Evolutionary conservation across 1,284 basidiomycete species (phyloP).

Genomic region (Puccinia coronata): DNA sequence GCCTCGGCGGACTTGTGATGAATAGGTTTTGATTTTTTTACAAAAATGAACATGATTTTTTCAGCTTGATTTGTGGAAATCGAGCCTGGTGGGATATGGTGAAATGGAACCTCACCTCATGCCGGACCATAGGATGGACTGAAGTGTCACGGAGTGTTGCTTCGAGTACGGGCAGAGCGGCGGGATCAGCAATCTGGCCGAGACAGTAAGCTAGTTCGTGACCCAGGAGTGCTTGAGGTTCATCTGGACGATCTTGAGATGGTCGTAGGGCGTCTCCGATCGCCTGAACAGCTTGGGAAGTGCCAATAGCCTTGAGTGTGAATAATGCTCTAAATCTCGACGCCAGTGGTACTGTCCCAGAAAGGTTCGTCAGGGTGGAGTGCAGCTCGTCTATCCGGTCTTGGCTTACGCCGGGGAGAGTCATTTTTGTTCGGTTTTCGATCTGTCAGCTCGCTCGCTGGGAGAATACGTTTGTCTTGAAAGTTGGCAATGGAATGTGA

Average conservation of each 20-base stretch:
- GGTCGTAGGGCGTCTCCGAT: slow-evolving; percentile 73
- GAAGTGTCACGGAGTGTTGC: slow-evolving; percentile 69
- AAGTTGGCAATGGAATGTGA: no score
- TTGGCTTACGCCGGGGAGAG: neutral
- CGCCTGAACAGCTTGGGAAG: slow-evolving; percentile 69
- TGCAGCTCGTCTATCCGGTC: slow-evolving; percentile 64
- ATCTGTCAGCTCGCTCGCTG: no score
- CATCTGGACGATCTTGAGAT: neutral
- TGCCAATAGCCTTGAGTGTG: slow-evolving; percentile 78
- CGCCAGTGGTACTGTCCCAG: slow-evolving; percentile 75
- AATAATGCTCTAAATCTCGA: slow-evolving; percentile 90
- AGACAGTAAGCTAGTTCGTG: slow-evolving; percentile 97
- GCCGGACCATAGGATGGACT: slow-evolving; percentile 95
- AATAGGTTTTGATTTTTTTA: slow-evolving; percentile 18
- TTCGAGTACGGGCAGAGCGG: slow-evolving; percentile 78
- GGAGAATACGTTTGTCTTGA: no score
- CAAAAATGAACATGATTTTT: neutral
- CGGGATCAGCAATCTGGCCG: slow-evolving; percentile 77
- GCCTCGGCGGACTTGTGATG: slow-evolving; percentile 83
- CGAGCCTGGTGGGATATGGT: neutral
- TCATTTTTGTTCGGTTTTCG: neutral
- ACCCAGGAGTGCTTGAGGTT: slow-evolving; percentile 87
- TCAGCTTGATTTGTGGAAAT: neutral
- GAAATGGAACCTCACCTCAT: slow-evolving; percentile 69
- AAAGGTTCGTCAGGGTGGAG: slow-evolving; percentile 72